These are phyloP conservation scores for Forsythia suspensa DNA, from an alignment of 257 asterid genomes.

Conservation along the genomic window DNA sequence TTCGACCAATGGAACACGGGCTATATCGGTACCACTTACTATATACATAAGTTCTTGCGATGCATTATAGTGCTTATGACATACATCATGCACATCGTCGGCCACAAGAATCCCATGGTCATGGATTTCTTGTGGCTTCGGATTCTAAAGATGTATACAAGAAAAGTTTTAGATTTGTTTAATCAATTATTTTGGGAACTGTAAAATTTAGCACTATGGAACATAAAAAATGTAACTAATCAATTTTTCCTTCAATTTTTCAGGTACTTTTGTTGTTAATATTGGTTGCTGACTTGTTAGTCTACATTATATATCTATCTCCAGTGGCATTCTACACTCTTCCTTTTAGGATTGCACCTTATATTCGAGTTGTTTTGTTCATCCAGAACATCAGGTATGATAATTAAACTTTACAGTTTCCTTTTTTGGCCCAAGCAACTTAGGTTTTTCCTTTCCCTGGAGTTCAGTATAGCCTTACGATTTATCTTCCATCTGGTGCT, in stretches of 20 bases:
- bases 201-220: not conserved
- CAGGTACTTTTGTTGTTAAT: constrained; percentile 69
- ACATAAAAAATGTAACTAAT: not conserved
- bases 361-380: constrained; percentile 72
- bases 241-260: constrained; percentile 19
- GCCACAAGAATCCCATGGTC: not conserved
- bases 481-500: constrained; percentile 1
- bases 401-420: constrained; percentile 14
- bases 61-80: not conserved
- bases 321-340: constrained; percentile 64
- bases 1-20: not conserved
- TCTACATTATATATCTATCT: constrained; percentile 60
- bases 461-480: not conserved
- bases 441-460: constrained; percentile 1
- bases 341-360: constrained; percentile 86
- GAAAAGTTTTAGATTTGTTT: not conserved
- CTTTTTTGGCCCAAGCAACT: not conserved
- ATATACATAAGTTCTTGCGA: not conserved
- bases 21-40: not conserved
- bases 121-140: not conserved
- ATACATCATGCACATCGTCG: not conserved
- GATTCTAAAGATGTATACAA: not conserved
- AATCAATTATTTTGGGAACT: not conserved
- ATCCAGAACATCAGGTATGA: constrained; percentile 71
- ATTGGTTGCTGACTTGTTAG: constrained; percentile 60